phyloP scores from a whole-genome alignment of 1,139 yeast species.

The Nakaseomyces uthaithaninus region DNA sequence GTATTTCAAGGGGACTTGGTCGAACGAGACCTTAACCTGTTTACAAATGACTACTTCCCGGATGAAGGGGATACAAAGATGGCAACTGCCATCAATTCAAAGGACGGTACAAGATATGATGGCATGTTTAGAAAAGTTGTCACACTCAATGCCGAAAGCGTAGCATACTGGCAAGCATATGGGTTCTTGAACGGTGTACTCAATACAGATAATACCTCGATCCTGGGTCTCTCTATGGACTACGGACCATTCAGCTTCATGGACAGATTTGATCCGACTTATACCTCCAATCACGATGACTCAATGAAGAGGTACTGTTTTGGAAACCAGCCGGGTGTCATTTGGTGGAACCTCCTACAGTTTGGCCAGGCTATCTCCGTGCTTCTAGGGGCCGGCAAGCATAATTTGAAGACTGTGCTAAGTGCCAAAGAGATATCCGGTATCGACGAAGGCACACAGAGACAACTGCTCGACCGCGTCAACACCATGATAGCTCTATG shows the following conservation, averaged over 20 bases:
- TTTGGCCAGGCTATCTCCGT: conserved; percentile 81
- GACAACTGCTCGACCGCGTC: conserved; percentile 51
- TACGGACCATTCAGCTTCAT: conserved; percentile 91
- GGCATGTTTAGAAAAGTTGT: conserved; percentile 64
- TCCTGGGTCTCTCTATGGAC: conserved; percentile 79
- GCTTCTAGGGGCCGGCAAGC: conserved; percentile 62
- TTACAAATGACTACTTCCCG: conserved; percentile 23
- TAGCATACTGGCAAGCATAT: conserved; percentile 84
- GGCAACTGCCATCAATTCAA: conserved; percentile 30
- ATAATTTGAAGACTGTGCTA: conserved; percentile 34
- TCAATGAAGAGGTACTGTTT: conserved; percentile 63
- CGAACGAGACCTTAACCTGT: conserved; percentile 25
- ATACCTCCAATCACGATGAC: conserved; percentile 89
- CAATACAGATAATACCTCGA: conserved; percentile 88
- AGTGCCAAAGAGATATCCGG: conserved; percentile 33
- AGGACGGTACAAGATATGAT: conserved; percentile 55
- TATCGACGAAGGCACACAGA: conserved; percentile 43
- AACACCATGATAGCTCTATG: conserved; percentile 55
- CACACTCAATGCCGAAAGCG: conserved; percentile 62
- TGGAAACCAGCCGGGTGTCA: conserved; percentile 70
- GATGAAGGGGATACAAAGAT: conserved; percentile 16
- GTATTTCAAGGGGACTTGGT: conserved; percentile 45
- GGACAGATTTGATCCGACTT: conserved; percentile 75
- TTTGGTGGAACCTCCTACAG: conserved; percentile 90
- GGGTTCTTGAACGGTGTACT: conserved; percentile 92